phyloP scores from a whole-genome alignment of 2,329 filamentous ascomycete genomes.

The Aspergillus unguis region DNA sequence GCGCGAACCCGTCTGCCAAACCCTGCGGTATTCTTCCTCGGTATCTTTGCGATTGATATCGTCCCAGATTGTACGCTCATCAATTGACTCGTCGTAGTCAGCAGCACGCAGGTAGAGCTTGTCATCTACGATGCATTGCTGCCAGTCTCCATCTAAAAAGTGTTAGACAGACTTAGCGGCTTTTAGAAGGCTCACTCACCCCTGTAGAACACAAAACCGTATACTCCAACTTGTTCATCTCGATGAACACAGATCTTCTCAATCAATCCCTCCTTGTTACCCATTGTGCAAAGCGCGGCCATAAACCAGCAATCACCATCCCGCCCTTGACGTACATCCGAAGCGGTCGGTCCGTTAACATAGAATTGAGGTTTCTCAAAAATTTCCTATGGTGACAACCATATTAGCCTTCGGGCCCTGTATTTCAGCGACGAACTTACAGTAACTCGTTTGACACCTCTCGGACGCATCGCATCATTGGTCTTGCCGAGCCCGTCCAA shows the following conservation, averaged over 20 bases:
- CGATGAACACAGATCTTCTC: conserved; percentile 70
- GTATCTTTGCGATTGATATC: conserved; percentile 71
- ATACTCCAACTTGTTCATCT: conserved; percentile 72
- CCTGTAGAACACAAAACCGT: conserved; percentile 80
- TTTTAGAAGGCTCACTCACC: conserved; percentile 36
- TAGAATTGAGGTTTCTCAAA: conserved; percentile 75
- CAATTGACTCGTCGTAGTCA: conserved; percentile 74
- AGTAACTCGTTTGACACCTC: conserved; percentile 69
- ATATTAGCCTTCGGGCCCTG: conserved; percentile 15
- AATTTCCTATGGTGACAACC: conserved; percentile 56
- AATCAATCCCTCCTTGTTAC: conserved; percentile 68
- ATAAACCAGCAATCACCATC: conserved; percentile 86
- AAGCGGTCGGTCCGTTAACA: conserved; percentile 70
- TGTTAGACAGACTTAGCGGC: neutral
- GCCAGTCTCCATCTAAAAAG: conserved; percentile 74
- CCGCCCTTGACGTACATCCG: conserved; percentile 74
- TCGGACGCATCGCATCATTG: conserved; percentile 53
- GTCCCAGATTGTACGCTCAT: conserved; percentile 70
- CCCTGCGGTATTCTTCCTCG: conserved; percentile 67
- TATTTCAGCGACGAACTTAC: conserved; percentile 30
- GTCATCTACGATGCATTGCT: conserved; percentile 86
- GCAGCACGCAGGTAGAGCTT: conserved; percentile 81
- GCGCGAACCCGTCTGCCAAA: conserved; percentile 71
- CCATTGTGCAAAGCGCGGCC: conserved; percentile 72
- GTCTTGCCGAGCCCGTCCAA: conserved; percentile 45